A percentile compares a stretch with the other conserved stretches of the same genome.
phyloP scores from a whole-genome alignment of 768 basidiomycete genomes.

The Tylopilus balloui region DNA sequence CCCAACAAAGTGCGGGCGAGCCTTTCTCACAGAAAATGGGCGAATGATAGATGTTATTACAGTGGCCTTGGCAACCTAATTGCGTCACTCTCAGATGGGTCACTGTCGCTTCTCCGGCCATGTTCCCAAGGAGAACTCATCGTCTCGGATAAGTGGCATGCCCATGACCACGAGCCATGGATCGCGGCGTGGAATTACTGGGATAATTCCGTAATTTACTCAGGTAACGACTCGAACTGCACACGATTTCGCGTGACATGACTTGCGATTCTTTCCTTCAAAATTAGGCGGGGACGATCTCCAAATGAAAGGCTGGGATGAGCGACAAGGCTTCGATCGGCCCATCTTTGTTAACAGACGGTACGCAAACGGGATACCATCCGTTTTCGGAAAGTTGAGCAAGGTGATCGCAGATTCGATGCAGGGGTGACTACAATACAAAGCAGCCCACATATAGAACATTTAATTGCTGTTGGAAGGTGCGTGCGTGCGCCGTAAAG shows the following conservation, averaged over 20 bases:
- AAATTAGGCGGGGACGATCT: conserved; percentile 91
- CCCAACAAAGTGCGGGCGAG: conserved; percentile 40
- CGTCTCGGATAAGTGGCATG: conserved; percentile 65
- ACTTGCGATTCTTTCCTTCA: background rate
- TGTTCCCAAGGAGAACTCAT: conserved; percentile 42
- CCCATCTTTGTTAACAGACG: conserved; percentile 73
- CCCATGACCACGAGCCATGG: conserved; percentile 95
- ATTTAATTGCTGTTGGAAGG: conserved; percentile 90
- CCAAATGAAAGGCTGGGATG: conserved; percentile 87
- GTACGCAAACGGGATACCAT: conserved; percentile 32
- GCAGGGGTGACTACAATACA: conserved; percentile 92
- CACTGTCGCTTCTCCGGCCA: conserved; percentile 55
- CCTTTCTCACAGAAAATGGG: conserved; percentile 3
- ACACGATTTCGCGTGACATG: background rate
- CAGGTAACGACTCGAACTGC: conserved; percentile 49
- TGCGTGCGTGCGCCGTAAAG: conserved; percentile 29
- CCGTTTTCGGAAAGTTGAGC: background rate
- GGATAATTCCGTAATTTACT: conserved; percentile 75
- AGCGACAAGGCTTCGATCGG: conserved; percentile 53
- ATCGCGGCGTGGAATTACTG: conserved; percentile 88
- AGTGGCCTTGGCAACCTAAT: conserved; percentile 59
- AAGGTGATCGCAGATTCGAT: conserved; percentile 60
- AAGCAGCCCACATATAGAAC: conserved; percentile 71
- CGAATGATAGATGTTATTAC: background rate
- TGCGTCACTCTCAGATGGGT: conserved; percentile 80